phyloP scores from a whole-genome alignment of 108 stramenopile genomes.

The Pseudonitzschia pungens region DNA sequence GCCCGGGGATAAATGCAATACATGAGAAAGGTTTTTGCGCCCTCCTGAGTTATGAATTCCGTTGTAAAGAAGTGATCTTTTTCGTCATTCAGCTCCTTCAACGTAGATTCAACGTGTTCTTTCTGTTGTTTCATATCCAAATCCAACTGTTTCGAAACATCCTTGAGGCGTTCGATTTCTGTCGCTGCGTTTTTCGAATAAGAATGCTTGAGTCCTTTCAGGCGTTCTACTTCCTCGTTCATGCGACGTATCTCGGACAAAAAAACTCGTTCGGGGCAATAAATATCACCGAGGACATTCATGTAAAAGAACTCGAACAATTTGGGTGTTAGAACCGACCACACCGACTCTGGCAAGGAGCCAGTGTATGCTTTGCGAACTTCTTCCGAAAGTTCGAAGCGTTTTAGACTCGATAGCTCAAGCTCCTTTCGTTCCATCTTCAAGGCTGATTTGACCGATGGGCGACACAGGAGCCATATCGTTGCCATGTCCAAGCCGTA shows the following conservation, averaged over 20 bases:
- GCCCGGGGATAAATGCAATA: slow-evolving; percentile 78
- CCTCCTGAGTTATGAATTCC: slow-evolving; percentile 20
- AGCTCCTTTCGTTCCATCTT: slow-evolving; percentile 28
- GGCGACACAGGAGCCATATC: slow-evolving; percentile 67
- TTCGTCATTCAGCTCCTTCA: slow-evolving; percentile 42
- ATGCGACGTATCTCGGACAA: slow-evolving; percentile 59
- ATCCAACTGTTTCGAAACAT: slow-evolving; percentile 39
- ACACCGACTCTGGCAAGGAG: slow-evolving; percentile 38
- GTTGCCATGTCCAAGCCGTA: slow-evolving; percentile 62
- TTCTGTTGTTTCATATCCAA: slow-evolving; percentile 66
- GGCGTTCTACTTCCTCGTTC: slow-evolving; percentile 66
- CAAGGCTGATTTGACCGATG: slow-evolving; percentile 37
- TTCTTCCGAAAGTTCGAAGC: slow-evolving; percentile 13
- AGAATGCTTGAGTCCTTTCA: slow-evolving; percentile 47
- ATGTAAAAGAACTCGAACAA: slow-evolving; percentile 80
- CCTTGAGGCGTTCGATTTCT: slow-evolving; percentile 57
- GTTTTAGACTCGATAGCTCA: not conserved
- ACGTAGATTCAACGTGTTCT: slow-evolving; percentile 51
- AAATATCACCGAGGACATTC: slow-evolving; percentile 68
- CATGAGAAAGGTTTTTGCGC: slow-evolving; percentile 56
- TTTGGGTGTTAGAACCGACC: slow-evolving; percentile 47
- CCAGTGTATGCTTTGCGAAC: slow-evolving; percentile 26
- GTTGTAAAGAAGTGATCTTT: slow-evolving; percentile 42
- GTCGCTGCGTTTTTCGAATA: slow-evolving; percentile 35
- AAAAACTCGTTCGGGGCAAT: slow-evolving; percentile 69